Base-by-base conservation (phyloP, 2,329 filamentous ascomycete genomes). In the Lecanicillium sp. region DNA sequence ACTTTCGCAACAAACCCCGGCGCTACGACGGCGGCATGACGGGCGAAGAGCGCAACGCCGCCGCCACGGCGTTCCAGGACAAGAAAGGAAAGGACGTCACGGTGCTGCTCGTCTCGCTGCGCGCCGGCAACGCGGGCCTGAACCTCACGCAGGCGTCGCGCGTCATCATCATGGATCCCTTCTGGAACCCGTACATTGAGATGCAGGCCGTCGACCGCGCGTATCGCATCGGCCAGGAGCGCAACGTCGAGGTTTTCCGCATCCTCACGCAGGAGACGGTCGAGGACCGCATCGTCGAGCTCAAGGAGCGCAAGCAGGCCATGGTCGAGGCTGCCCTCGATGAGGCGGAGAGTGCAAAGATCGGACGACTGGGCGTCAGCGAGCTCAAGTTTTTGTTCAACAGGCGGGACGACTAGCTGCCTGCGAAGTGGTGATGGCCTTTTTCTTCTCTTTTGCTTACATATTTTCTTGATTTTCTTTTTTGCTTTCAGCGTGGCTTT, bases 101-200 rank as follows among this genome's bases (percentile, higher is more conserved):
- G 1, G 79, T 95, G 55, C 78, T 96, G 71, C 82, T 95, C 2
- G 89, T 90, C 2, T 90, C 86, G 56, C 71, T 95, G 36, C 79
- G 81, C 11, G 90, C 93, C 3, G 91, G 87, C 63, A 87, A 85
- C 50, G 83, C 90, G 0, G 90, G 90, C 2, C 77, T 96, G 38
- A 96, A 96, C 60, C 75, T 96, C 19, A 87, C 86, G 32, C 80
- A 82, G 15, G 90, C 90, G 0, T 88, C 83, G 1, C 84, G 89
- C 54, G 87, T 95, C 55, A 88, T 96, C 63, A 86, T 95, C 54
- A 81, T 95, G 60, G 90, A 95, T 61, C 90, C 90, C 0, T 95
- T 94, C 69, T 95, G 89, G 88, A 96, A 95, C 54, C 90, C 90
- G 0, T 95, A 86, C 61, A 86, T 94, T 41, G 90, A 95, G 67